Evolutionary conservation across 2,329 filamentous ascomycete genomes (phyloP), one percentile per base, ranked within the genome.

Genomic region (Purpureocillium takamizusanense): DNA sequence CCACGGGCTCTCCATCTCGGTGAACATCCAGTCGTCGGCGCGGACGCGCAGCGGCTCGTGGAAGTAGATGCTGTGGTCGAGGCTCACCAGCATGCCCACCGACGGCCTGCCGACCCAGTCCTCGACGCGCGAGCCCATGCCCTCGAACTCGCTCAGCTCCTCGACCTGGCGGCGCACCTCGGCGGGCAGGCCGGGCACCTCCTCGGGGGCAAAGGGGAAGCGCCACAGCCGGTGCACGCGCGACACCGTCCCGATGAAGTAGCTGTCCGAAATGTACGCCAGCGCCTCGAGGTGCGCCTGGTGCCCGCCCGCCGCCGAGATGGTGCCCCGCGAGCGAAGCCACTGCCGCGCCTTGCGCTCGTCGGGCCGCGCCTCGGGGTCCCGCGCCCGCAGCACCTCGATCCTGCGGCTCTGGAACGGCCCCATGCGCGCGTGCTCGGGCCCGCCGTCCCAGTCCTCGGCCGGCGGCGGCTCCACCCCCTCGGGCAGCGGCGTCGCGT

Each of bases 211-310:
- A 35, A 69, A 72, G 1, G 74, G 76, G 56, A 85, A 86, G 12
- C 85, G 73, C 74, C 84, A 89, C 28, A 95, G 71, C 40, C 78
- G 74, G 60, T 95, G 89, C 39, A 89, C 81, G 15, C 86, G 78
- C 21, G 81, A 71, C 7, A 95, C 78, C 2, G 89, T 95, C 30
- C 86, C 89, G 59, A 97, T 89, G 63, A 98, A 97, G 65, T 86
- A 92, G 55, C 76, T 84, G 63, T 97, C 90, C 18, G 81, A 86
- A 67, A 97, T 85, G 66, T 97, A 98, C 17, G 90, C 90, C 44
- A 98, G 70, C 8, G 92, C 92, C 29, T 77, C 83, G 28, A 95
- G 69, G 56, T 97, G 89, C 10, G 88, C 86, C 51, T 83, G 76
- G 46, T 82, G 77, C 1, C 87, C 86, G 15, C 86, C 86, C 4